A percentile compares a stretch with the other conserved stretches of the same genome.
These are phyloP conservation scores for Datura wrightii DNA, from an alignment of 257 asterid species.

Conservation along the genomic window DNA sequence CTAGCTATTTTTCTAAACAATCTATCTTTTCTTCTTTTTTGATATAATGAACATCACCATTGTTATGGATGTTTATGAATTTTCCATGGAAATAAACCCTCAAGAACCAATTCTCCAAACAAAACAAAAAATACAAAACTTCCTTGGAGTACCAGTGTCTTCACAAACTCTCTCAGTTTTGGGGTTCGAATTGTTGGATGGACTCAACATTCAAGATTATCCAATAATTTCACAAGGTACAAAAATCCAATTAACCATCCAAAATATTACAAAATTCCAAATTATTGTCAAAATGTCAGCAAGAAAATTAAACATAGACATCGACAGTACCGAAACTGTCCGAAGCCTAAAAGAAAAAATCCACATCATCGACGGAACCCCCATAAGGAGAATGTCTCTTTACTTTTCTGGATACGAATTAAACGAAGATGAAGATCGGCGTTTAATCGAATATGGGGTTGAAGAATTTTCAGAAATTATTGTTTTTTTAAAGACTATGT, in stretches of 20 bases:
- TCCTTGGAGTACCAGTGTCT: constrained; percentile 50
- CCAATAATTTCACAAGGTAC: constrained; percentile 61
- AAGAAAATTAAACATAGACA: constrained; percentile 50
- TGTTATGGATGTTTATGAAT: constrained; percentile 45
- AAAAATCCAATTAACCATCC: constrained; percentile 46
- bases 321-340: constrained; percentile 61
- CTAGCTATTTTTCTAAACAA: background rate
- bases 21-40: background rate
- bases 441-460: constrained; percentile 55
- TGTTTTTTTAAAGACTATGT: constrained; percentile 50
- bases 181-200: constrained; percentile 66
- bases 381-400: constrained; percentile 63
- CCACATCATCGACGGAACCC: constrained; percentile 69
- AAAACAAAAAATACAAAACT: constrained; percentile 54
- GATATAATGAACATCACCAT: constrained; percentile 46
- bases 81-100: constrained; percentile 51
- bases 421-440: constrained; percentile 56
- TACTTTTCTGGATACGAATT: constrained; percentile 56
- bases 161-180: constrained; percentile 60
- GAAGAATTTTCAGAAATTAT: constrained; percentile 49
- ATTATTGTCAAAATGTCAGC: constrained; percentile 55
- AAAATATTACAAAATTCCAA: constrained; percentile 32
- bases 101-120: constrained; percentile 60
- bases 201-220: constrained; percentile 64
- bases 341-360: constrained; percentile 78